Conservation (phyloP, 306 rosid genomes). For the Psophocarpus tetragonolobus region DNA sequence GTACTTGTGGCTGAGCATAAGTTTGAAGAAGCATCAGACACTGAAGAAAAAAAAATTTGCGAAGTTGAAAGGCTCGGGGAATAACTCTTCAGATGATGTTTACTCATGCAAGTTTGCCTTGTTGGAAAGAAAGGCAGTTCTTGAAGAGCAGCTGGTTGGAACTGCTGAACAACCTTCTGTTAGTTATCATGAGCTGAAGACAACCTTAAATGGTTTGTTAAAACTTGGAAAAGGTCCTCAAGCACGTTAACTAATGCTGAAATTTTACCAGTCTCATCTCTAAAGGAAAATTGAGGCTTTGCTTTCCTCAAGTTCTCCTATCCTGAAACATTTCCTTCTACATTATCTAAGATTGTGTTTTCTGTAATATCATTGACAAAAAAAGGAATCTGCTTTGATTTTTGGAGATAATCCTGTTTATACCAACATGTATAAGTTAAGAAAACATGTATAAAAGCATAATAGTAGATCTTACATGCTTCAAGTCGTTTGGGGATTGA, state of each 20-base stretch:
- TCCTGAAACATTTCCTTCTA: constrained; percentile 79
- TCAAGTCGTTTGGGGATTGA: no score
- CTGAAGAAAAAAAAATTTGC: constrained; percentile 72
- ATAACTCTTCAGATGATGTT: constrained; percentile 49
- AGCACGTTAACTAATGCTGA: constrained; percentile 76
- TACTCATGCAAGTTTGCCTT: constrained; percentile 62
- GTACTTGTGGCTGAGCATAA: constrained; percentile 84
- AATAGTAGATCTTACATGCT: no score
- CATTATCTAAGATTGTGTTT: constrained; percentile 78
- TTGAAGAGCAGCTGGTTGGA: constrained; percentile 70
- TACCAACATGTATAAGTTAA: no score
- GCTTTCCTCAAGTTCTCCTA: constrained; percentile 83
- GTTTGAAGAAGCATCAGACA: constrained; percentile 86
- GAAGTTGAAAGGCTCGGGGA: constrained; percentile 65
- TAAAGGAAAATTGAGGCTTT: constrained; percentile 68
- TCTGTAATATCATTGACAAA: constrained; percentile 69
- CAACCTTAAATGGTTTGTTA: constrained; percentile 66
- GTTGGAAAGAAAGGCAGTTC: constrained; percentile 64
- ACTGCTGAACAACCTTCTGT: constrained; percentile 71
- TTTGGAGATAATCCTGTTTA: constrained; percentile 93
- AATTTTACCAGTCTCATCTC: constrained; percentile 65
- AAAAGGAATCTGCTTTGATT: constrained; percentile 72
- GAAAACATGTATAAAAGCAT: no score
- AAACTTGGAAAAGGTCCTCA: constrained; percentile 88
- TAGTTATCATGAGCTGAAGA: constrained; percentile 64